Conservation (phyloP, 192 early-diverging fungal genomes). For the Linnemannia schmuckeri region DNA sequence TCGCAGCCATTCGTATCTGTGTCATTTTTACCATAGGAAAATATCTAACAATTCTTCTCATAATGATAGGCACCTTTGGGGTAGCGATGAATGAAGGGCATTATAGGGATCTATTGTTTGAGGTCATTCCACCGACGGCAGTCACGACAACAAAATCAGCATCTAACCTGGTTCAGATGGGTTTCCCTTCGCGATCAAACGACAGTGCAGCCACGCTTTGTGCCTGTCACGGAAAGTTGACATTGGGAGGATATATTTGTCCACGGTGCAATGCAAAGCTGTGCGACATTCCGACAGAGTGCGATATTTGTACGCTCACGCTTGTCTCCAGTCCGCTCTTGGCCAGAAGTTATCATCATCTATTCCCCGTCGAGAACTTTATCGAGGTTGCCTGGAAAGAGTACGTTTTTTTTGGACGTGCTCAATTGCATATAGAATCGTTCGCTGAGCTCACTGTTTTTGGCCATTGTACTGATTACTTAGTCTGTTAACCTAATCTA, state of each 20-base stretch:
- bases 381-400: slow-evolving; percentile 69
- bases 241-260: slow-evolving; percentile 84
- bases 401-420: slow-evolving; percentile 36
- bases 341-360: slow-evolving; percentile 93
- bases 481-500: slow-evolving; percentile 11
- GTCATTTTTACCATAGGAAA: neutral
- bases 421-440: neutral
- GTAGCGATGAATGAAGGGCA: slow-evolving; percentile 89
- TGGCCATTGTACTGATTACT: neutral
- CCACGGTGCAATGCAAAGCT: slow-evolving; percentile 86
- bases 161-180: slow-evolving; percentile 90
- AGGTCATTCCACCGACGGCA: slow-evolving; percentile 90
- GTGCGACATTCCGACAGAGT: slow-evolving; percentile 93
- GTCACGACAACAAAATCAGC: slow-evolving; percentile 65
- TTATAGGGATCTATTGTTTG: slow-evolving; percentile 87
- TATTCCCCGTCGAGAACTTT: slow-evolving; percentile 93
- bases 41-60: neutral
- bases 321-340: slow-evolving; percentile 91
- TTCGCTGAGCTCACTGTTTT: neutral
- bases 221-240: slow-evolving; percentile 82
- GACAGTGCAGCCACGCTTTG: slow-evolving; percentile 76
- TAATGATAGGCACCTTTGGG: slow-evolving; percentile 75
- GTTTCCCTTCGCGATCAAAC: slow-evolving; percentile 79
- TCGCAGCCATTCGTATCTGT: neutral
- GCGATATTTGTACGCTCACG: slow-evolving; percentile 89